A percentile compares a stretch with the other conserved stretches of the same genome.
phyloP scores from a whole-genome alignment of 495 filamentous ascomycete genomes.

The Lepraria neglecta region DNA sequence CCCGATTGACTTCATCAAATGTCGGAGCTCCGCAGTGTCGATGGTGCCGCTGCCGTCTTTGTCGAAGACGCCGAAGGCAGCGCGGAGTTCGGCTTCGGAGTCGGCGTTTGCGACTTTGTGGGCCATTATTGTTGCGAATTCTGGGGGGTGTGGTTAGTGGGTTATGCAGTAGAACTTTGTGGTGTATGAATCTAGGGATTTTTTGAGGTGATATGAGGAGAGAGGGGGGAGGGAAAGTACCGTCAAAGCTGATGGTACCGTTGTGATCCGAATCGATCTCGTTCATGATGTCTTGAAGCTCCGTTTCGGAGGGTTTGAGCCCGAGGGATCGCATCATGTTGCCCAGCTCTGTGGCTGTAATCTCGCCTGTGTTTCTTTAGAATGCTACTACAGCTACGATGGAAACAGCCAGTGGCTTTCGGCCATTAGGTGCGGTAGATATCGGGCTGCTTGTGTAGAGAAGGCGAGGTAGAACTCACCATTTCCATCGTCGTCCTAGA shows the following conservation, averaged over 20 bases:
- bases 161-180: neutral
- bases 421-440: neutral
- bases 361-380: slow-evolving; percentile 31
- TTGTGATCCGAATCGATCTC: slow-evolving; percentile 43
- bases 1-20: slow-evolving; percentile 42
- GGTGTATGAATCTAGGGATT: neutral
- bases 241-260: slow-evolving; percentile 43
- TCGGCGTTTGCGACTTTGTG: slow-evolving; percentile 36
- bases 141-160: slow-evolving; percentile 22
- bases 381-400: neutral
- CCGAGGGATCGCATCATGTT: slow-evolving; percentile 43
- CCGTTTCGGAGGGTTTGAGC: slow-evolving; percentile 38
- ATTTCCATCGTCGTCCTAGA: slow-evolving; percentile 28
- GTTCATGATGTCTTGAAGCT: slow-evolving; percentile 43
- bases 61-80: slow-evolving; percentile 46
- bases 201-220: neutral
- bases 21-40: slow-evolving; percentile 39
- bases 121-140: slow-evolving; percentile 46
- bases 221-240: slow-evolving; percentile 20
- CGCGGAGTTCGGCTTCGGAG: slow-evolving; percentile 41
- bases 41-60: slow-evolving; percentile 45
- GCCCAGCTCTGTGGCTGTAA: slow-evolving; percentile 40
- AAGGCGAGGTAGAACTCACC: slow-evolving; percentile 18
- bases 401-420: neutral
- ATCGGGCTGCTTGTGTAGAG: neutral